Conservation (phyloP, 805 yeast genomes). For the Candida anglica region DNA sequence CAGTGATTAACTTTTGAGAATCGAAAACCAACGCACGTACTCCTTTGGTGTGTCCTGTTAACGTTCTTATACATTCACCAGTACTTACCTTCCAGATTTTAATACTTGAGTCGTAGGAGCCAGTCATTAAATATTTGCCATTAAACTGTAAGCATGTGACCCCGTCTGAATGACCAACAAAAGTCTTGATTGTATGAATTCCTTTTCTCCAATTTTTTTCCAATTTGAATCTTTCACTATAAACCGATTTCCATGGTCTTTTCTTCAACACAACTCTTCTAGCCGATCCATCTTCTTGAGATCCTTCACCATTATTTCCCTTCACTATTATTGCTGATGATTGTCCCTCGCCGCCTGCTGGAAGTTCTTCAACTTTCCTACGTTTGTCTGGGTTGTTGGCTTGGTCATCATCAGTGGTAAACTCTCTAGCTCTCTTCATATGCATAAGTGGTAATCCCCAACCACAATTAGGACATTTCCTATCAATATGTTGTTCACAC, state of each 20-base stretch:
- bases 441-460: constrained; percentile 98
- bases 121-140: constrained; percentile 73
- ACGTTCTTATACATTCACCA: constrained; percentile 71
- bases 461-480: constrained; percentile 97
- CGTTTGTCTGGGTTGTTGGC: constrained; percentile 8
- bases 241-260: constrained; percentile 95
- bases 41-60: constrained; percentile 86
- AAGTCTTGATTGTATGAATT: constrained; percentile 54
- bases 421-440: constrained; percentile 68
- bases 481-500: constrained; percentile 97
- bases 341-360: not conserved
- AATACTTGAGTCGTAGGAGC: constrained; percentile 85
- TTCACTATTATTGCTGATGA: not conserved
- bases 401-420: constrained; percentile 14
- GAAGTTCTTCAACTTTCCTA: constrained; percentile 3
- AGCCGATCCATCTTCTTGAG: constrained; percentile 1
- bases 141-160: constrained; percentile 86
- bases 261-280: constrained; percentile 16
- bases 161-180: constrained; percentile 83
- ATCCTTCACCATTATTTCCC: not conserved
- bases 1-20: constrained; percentile 84
- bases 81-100: constrained; percentile 91
- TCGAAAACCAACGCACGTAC: constrained; percentile 84
- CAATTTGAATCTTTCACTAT: constrained; percentile 83
- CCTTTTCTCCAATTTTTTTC: constrained; percentile 96